These are phyloP conservation scores for Pezicula rhizophila DNA, from an alignment of 2,329 filamentous ascomycete genomes.

Conservation along the genomic window DNA sequence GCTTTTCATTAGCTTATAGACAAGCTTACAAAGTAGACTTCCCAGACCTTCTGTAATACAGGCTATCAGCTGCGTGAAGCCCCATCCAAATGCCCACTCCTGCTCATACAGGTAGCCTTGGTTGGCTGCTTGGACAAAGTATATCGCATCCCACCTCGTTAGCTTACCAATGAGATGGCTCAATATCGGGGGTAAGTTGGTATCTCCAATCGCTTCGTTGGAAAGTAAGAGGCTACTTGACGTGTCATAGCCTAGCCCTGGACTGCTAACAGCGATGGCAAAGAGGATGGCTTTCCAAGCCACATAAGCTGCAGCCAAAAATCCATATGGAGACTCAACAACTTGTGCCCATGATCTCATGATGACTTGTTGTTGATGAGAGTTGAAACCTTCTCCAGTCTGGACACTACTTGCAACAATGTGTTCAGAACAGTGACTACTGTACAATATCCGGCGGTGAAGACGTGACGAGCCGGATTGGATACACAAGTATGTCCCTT, in stretches of 20 bases:
- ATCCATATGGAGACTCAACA: slow-evolving; percentile 16
- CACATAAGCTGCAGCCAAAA: slow-evolving; percentile 38
- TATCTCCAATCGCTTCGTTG: neutral
- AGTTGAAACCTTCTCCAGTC: no score
- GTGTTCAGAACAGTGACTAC: no score
- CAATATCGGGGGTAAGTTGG: slow-evolving; percentile 19
- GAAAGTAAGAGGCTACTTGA: slow-evolving; percentile 53
- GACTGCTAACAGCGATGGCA: slow-evolving; percentile 49
- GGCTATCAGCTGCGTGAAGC: slow-evolving; percentile 37
- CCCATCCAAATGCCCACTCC: slow-evolving; percentile 75
- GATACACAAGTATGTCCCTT: no score
- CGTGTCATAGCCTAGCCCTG: slow-evolving; percentile 68
- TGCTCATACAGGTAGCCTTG: slow-evolving; percentile 70
- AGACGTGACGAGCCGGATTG: no score
- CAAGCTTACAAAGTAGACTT: neutral
- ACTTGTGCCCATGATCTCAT: slow-evolving; percentile 12
- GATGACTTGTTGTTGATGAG: neutral
- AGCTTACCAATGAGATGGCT: slow-evolving; percentile 38
- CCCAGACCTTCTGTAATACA: slow-evolving; percentile 15
- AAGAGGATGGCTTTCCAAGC: slow-evolving; percentile 65
- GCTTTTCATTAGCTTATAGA: neutral
- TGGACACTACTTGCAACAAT: no score
- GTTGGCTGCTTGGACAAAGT: slow-evolving; percentile 59
- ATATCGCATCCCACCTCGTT: slow-evolving; percentile 76
- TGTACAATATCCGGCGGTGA: no score